Base-by-base conservation (phyloP, 257 asterid genomes). In the Mentha longifolia region DNA sequence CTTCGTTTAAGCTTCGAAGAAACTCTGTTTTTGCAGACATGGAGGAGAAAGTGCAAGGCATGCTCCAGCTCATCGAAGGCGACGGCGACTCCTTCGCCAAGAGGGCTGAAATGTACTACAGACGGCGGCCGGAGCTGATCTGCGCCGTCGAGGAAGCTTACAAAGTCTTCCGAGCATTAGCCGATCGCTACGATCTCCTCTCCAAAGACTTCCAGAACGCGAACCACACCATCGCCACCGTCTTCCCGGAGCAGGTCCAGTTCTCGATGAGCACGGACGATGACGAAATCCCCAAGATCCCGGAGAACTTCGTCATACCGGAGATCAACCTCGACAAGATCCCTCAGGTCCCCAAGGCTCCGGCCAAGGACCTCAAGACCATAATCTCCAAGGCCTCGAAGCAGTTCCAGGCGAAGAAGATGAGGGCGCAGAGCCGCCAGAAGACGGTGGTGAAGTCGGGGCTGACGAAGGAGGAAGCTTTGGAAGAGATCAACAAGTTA, bases 51-150 rank as follows among this genome's bases (percentile, higher is more conserved):
- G 92, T 87, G n/a, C 88, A 84, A 30, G n/a, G 70, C 49, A 87
- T 86, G 88, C 85, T 94, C 8, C 84, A 75, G 64, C 85, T 94
- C 14, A 85, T 94, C 13, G 86, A 91, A 81, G 93, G 85, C 17
- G 98, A 91, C 20, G 99, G 98, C 3, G 99, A 94, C 72, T 89
- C 99, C 13, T 94, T 94, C 59, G 92, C 93, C 10, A 85, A 85
- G 78, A 81, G 96, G 72, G 99, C 99, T 0, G 99, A 94, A 72
- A 94, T 91, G 99, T 94, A 91, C 81, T 94, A 94, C 85, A 85
- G 81, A 79, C 79, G 85, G 55, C 73, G 99, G 83, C 99, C 99
- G 9, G 97, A 94, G 85, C 88, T 94, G 67, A 79, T 88, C 31
- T 73, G 19, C 72, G 68, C 84, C 5, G 96, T 94, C 3, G 99